A percentile compares a stretch with the other conserved stretches of the same genome.
Evolutionary conservation across 352 stramenopile species (phyloP).

Genomic region (Pythium rhizo-oryzae): DNA sequence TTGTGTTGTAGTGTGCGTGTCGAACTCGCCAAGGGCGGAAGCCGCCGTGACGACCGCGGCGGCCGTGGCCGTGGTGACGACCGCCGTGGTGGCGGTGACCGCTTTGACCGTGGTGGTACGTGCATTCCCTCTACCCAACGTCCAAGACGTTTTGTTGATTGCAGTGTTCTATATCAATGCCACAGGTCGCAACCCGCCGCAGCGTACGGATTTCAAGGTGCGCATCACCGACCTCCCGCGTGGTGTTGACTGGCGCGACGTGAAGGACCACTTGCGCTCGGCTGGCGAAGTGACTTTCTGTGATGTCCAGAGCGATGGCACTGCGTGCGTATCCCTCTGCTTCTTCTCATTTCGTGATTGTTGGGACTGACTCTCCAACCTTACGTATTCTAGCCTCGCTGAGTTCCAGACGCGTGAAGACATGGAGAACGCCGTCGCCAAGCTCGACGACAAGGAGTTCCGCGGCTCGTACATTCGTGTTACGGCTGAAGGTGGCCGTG

Average conservation of each 20-base stretch:
- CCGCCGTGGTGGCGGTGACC: conserved; percentile 43
- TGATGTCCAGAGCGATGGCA: conserved; percentile 81
- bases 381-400: conserved; percentile 44
- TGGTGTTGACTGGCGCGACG: conserved; percentile 84
- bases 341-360: not conserved
- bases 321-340: conserved; percentile 55
- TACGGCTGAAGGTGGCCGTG: conserved; percentile 39
- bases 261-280: conserved; percentile 87
- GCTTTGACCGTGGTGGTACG: conserved; percentile 63
- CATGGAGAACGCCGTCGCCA: conserved; percentile 84
- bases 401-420: conserved; percentile 84
- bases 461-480: conserved; percentile 84
- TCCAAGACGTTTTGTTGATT: not conserved
- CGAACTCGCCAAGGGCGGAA: conserved; percentile 77
- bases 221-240: conserved; percentile 77
- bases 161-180: no score
- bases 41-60: conserved; percentile 53
- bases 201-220: conserved; percentile 78
- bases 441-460: conserved; percentile 90
- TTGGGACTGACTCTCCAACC: not conserved
- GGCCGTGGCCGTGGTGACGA: conserved; percentile 41
- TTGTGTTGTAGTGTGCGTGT: conserved; percentile 65
- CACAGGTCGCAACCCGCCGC: conserved; percentile 63
- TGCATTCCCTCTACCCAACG: not conserved
- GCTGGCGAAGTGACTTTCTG: conserved; percentile 87